These are phyloP conservation scores for Falciphora oryzae DNA, from an alignment of 2,329 filamentous ascomycete genomes.

Conservation along the genomic window DNA sequence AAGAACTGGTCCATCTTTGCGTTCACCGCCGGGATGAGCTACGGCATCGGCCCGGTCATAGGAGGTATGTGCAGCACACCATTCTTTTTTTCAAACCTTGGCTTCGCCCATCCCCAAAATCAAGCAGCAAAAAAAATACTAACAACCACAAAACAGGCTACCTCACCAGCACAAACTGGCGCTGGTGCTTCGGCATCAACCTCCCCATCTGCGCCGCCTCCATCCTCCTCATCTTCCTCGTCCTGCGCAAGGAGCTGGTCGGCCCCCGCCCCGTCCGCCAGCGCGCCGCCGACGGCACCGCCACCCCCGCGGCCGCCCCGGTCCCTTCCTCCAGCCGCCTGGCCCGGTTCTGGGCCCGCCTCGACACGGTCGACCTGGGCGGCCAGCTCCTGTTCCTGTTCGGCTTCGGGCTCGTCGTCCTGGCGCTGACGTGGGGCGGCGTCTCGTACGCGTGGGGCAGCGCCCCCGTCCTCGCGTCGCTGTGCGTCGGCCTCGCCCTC, in stretches of 20 bases:
- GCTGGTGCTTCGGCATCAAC: slow-evolving; percentile 62
- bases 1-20: slow-evolving; percentile 58
- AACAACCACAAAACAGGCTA: slow-evolving; percentile 23
- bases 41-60: slow-evolving; percentile 54
- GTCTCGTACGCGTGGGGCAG: slow-evolving; percentile 46
- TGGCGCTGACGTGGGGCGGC: slow-evolving; percentile 51
- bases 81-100: too few species aligned
- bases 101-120: too few species aligned
- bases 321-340: background rate
- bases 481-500: slow-evolving; percentile 38
- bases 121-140: background rate
- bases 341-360: slow-evolving; percentile 33
- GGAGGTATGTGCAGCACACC: slow-evolving; percentile 35
- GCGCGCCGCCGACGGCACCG: too few species aligned
- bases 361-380: slow-evolving; percentile 51
- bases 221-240: slow-evolving; percentile 46
- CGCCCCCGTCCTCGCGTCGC: slow-evolving; percentile 39
- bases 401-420: slow-evolving; percentile 46
- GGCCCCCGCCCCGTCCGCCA: slow-evolving; percentile 30
- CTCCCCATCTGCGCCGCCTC: slow-evolving; percentile 49
- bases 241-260: slow-evolving; percentile 54
- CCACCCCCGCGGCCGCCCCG: background rate
- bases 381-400: slow-evolving; percentile 51
- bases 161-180: slow-evolving; percentile 55
- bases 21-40: slow-evolving; percentile 52